A percentile compares a stretch with the other conserved stretches of the same genome.
These are phyloP conservation scores for Fragosphaeria purpurea DNA, from an alignment of 2,329 filamentous ascomycete species.

Conservation along the genomic window DNA sequence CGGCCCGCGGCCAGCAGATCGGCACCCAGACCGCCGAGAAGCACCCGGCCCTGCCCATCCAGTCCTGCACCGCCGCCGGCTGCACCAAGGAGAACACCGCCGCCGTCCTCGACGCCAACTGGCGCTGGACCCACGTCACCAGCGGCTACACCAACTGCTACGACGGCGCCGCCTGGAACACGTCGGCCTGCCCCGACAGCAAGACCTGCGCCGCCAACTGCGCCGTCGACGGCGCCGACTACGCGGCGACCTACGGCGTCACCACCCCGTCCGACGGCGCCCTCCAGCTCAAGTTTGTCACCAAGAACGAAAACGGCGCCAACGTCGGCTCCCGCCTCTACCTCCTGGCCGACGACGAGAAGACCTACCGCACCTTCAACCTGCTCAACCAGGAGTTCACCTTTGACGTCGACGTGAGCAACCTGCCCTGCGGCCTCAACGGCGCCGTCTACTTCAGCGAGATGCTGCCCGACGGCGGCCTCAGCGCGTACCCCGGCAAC, in stretches of 20 bases:
- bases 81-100: constrained; percentile 34
- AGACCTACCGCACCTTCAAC: constrained; percentile 46
- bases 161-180: constrained; percentile 26
- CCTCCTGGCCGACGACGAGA: constrained; percentile 42
- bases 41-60: constrained; percentile 37
- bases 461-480: constrained; percentile 47
- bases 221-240: constrained; percentile 37
- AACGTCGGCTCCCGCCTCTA: constrained; percentile 42
- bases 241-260: constrained; percentile 36
- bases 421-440: constrained; percentile 53
- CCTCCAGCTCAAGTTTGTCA: constrained; percentile 42
- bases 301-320: constrained; percentile 29
- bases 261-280: constrained; percentile 31
- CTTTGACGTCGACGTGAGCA: constrained; percentile 53
- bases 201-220: constrained; percentile 33
- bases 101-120: constrained; percentile 42
- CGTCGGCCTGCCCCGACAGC: constrained; percentile 28
- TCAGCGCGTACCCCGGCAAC: constrained; percentile 35
- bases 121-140: constrained; percentile 38
- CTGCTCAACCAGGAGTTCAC: constrained; percentile 52
- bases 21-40: constrained; percentile 30
- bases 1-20: constrained; percentile 23
- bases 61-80: constrained; percentile 33
- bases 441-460: constrained; percentile 48
- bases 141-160: constrained; percentile 37